Base-by-base conservation (phyloP, 2,329 filamentous ascomycete genomes). In the Ciborinia camelliae region DNA sequence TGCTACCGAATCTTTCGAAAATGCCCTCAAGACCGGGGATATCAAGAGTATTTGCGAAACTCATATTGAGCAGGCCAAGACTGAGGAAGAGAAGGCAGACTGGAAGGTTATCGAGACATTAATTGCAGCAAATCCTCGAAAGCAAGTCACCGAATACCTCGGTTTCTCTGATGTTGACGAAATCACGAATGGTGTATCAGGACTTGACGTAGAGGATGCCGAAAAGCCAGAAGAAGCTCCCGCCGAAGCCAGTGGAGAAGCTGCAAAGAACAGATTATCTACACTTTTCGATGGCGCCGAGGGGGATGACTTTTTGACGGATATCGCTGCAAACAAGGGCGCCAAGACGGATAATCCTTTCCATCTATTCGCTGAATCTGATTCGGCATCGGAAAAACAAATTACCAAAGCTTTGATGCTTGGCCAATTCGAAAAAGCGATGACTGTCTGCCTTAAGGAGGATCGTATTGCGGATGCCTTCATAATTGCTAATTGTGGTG, bases 401-500 rank as follows among this genome's bases (percentile, higher is more conserved):
- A 93, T 99, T 68, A 98, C 95, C 4, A 89, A 86, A 72, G 90
- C 94, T 39, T 79, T 99, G 65, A 90, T 98, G 80, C 82, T 98
- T 12, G 95, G 95, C 9, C 86, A 96, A 69, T 99, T 99, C 73
- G 87, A 93, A 65, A 90, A 90, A 75, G 95, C 95, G 23, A 88
- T 96, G 65, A 90, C 96, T 64, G 86, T 97, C 60, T 97, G 92
- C 72, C 80, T 99, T 20, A 88, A 91, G 73, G 92, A 97, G 76
- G 88, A 96, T 69, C 88, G 93, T 62, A 87, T 98, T 75, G 95
- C 95, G 0, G 95, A 99, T 79, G 95, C 95, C 47, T 97, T 99
- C 78, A 92, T 99, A 81, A 94, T 99, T 75, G 95, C 96, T 54
- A 97, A 98, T 73, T 98, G 93, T 73, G 93, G 95, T 65, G 95